Evolutionary conservation across 1,284 basidiomycete species (phyloP).

Genomic region (Ustilago vetiveriae): DNA sequence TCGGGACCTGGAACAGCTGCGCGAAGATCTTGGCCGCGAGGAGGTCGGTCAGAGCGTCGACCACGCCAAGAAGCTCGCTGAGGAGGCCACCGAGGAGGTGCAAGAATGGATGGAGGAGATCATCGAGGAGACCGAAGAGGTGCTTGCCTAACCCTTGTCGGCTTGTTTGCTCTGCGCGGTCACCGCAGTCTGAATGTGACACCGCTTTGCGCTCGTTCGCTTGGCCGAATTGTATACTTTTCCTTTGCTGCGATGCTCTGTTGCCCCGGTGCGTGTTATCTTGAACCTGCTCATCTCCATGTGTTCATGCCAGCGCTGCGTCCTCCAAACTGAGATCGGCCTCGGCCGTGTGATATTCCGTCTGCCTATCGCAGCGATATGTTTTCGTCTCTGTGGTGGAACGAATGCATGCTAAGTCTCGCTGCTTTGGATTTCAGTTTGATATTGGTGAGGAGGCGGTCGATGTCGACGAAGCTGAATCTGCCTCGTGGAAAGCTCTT

Average conservation of each 20-base stretch:
- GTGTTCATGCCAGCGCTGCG: too few species aligned
- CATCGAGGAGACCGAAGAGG: constrained; percentile 66
- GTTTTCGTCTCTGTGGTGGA: constrained; percentile 1
- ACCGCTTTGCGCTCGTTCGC: not conserved
- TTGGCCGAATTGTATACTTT: constrained; percentile 1
- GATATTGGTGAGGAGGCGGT: constrained; percentile 12
- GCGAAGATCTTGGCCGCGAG: constrained; percentile 49
- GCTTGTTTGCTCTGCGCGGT: not conserved
- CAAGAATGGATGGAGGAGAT: constrained; percentile 68
- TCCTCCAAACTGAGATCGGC: too few species aligned
- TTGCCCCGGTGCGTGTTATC: too few species aligned
- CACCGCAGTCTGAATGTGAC: not conserved
- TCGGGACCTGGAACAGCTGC: constrained; percentile 50
- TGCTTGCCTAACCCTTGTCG: constrained; percentile 28
- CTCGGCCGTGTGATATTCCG: too few species aligned
- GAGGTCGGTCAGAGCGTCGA: constrained; percentile 42
- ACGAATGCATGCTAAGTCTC: too few species aligned
- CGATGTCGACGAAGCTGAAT: constrained; percentile 5
- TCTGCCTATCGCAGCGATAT: too few species aligned
- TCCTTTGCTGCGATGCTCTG: too few species aligned
- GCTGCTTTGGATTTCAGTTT: too few species aligned
- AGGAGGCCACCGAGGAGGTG: constrained; percentile 64
- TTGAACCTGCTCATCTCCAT: too few species aligned
- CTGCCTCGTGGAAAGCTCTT: constrained; percentile 20
- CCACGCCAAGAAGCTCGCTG: constrained; percentile 55